phyloP scores from a whole-genome alignment of 2,329 filamentous ascomycete genomes.

The Shiraia sp. region DNA sequence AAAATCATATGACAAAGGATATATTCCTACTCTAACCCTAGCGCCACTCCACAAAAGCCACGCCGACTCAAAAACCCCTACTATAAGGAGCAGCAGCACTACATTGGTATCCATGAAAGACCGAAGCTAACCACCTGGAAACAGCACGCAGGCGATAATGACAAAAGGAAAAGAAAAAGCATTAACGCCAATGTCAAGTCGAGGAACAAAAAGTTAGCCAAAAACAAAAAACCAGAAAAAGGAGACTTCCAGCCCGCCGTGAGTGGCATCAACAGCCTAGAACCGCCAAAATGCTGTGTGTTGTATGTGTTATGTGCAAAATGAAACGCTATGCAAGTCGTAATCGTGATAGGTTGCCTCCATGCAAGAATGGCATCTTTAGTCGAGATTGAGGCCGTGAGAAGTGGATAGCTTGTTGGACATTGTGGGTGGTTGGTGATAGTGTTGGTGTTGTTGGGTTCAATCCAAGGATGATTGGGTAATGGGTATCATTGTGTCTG shows the following conservation, averaged over 20 bases:
- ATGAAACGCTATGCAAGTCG: conserved; percentile 45
- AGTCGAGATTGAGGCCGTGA: conserved; percentile 12
- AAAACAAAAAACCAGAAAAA: conserved; percentile 22
- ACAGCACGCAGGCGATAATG: conserved; percentile 1
- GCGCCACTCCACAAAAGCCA: not conserved
- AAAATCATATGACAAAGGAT: too few species aligned
- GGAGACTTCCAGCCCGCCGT: conserved; percentile 7
- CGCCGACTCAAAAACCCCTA: not conserved
- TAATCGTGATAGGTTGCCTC: conserved; percentile 31
- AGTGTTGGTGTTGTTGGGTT: not conserved
- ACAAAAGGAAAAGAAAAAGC: too few species aligned
- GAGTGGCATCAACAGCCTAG: conserved; percentile 12
- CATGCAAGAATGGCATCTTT: conserved; percentile 21
- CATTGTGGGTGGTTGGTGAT: conserved; percentile 1
- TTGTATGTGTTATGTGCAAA: too few species aligned
- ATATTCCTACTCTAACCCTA: too few species aligned
- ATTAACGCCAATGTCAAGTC: too few species aligned
- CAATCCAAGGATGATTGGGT: not conserved
- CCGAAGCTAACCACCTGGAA: not conserved
- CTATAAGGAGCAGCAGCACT: not conserved
- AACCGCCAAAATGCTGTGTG: conserved; percentile 27
- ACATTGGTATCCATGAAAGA: conserved; percentile 1
- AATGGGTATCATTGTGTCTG: not conserved
- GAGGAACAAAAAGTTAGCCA: too few species aligned
- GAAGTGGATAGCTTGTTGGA: not conserved